Evolutionary conservation across 768 basidiomycete species (phyloP).

Genomic region (Calocybe cyanea): DNA sequence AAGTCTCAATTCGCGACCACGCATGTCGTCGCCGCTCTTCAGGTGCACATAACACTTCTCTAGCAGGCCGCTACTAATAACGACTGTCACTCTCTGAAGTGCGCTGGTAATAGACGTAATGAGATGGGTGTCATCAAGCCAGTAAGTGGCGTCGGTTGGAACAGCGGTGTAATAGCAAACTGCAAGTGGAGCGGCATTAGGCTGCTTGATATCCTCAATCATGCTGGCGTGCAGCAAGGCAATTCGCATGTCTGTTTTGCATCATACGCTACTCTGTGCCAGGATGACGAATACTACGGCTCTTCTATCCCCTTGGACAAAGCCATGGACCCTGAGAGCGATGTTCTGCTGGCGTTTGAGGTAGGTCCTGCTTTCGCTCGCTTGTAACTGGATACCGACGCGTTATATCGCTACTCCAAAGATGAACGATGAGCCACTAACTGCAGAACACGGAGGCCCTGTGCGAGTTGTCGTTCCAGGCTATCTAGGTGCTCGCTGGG

Average conservation of each 20-base stretch:
- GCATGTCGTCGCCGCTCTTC: conserved; percentile 50
- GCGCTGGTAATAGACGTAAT: conserved; percentile 64
- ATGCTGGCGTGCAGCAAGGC: conserved; percentile 32
- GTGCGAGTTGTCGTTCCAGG: conserved; percentile 69
- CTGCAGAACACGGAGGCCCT: conserved; percentile 62
- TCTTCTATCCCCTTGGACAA: conserved; percentile 56
- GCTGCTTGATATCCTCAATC: conserved; percentile 51
- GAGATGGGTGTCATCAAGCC: conserved; percentile 59
- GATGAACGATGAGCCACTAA: conserved; percentile 64
- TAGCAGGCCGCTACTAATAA: background rate
- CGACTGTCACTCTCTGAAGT: conserved; percentile 31
- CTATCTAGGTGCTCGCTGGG: conserved; percentile 66
- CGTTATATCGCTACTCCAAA: conserved; percentile 17
- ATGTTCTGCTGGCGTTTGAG: conserved; percentile 62
- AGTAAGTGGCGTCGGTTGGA: conserved; percentile 61
- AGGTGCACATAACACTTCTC: too few relatives aligned
- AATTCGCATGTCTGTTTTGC: conserved; percentile 56
- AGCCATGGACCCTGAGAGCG: conserved; percentile 41
- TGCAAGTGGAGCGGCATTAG: conserved; percentile 62
- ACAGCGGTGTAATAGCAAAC: conserved; percentile 68
- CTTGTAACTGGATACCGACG: conserved; percentile 2
- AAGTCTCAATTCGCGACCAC: conserved; percentile 35
- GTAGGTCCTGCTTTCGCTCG: conserved; percentile 24
- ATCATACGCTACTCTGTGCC: conserved; percentile 55
- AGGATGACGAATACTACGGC: conserved; percentile 62